Base-by-base conservation (phyloP, 2,329 filamentous ascomycete genomes). In the Fusarium phyllophilum region DNA sequence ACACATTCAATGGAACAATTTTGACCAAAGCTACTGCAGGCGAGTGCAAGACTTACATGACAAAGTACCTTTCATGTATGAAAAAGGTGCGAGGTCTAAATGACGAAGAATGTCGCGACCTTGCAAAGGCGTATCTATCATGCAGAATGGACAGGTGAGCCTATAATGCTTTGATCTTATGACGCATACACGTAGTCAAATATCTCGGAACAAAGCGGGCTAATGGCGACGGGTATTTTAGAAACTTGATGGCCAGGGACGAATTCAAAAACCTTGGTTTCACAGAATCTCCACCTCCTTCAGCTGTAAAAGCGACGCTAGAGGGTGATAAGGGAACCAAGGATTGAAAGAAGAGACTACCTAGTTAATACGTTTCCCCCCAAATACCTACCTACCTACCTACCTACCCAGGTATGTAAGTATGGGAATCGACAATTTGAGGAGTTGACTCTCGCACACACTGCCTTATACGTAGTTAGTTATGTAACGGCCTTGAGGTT, bases 221-320 rank as follows among this genome's bases (percentile, higher is more conserved):
- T 76, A 57, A 75, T 64, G 41, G 48, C 52, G 41, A 42, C 58
- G 54, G 52, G 14, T 73, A 54, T 54, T 54, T 44, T 63, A 95
- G 95, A 76, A 98, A 98, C 80, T 86, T 99, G 38, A 99, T 99
- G 96, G 95, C 95, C 13, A 94, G 90, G 76, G 96, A 99, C 80
- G 94, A 97, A 68, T 96, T 98, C 83, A 94, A 93, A 83, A 99
- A 99, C 80, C 86, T 99, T 45, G 96, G 96, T 1, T 96, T 97
- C 77, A 77, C 86, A 51, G 79, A 81, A 52, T 68, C 75, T 62
- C 64, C 72, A 68, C 72, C 75, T 29, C 64, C 70, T 59, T 72
- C 76, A 44, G 18, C 38, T 56, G 65, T 24, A 69, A 77, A 68
- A 65, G 73, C 78, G 66, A 74, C 78, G 51, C 74, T 80, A 24